Conservation (phyloP, 2,329 filamentous ascomycete species). For the Penicillium sp. region DNA sequence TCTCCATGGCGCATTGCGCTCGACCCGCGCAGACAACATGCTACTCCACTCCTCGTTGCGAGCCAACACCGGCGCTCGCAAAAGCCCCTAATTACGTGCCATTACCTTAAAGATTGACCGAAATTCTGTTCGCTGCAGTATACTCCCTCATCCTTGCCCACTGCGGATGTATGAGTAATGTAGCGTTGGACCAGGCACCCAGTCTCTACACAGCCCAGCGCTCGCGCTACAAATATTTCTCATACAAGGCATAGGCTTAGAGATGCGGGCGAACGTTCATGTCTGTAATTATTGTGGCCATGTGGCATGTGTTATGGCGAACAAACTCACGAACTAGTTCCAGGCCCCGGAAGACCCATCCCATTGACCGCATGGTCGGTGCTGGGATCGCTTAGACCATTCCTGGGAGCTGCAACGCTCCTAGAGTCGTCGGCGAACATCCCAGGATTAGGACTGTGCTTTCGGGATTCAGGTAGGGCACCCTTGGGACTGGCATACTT, state of each 20-base stretch:
- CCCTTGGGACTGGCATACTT: no score
- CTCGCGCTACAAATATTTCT: background rate
- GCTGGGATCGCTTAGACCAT: no score
- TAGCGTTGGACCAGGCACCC: background rate
- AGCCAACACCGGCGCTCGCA: background rate
- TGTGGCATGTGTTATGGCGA: no score
- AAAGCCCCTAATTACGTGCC: background rate
- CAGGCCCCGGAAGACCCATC: no score
- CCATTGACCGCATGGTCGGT: no score
- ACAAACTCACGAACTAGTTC: no score
- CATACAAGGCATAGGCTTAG: background rate
- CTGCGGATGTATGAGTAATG: background rate
- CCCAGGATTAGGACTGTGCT: no score
- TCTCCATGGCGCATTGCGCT: background rate
- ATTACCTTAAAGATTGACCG: background rate
- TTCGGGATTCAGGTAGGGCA: no score
- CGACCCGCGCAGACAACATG: background rate
- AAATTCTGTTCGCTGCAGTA: background rate
- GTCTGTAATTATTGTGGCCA: no score
- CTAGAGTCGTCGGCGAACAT: no score
- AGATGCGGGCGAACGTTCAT: background rate
- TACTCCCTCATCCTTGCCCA: background rate
- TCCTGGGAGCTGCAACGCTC: no score
- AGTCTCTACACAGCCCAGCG: background rate
- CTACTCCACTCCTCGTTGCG: background rate